Percentiles rank a stretch among this genome's conserved stretches.
Evolutionary conservation across 106 monocot species (phyloP).

Genomic region (Phalaenopsis aphrodite): DNA sequence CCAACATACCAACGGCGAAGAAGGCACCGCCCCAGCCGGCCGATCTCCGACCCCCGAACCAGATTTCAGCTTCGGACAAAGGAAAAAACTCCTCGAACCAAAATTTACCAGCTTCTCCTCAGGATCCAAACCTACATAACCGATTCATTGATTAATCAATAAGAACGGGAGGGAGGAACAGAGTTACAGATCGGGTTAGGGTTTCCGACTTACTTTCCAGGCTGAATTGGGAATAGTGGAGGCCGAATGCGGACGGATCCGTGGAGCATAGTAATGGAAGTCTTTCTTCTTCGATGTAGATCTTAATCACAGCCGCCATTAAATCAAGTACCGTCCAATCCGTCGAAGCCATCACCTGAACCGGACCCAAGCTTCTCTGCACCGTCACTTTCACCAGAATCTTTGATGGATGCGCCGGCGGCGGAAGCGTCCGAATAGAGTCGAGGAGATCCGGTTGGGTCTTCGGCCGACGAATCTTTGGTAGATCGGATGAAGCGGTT

Average conservation of each 20-base stretch:
- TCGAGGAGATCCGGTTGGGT: background rate
- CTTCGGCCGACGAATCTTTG: background rate
- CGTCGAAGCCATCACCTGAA: no score
- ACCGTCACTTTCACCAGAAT: conserved; percentile 67
- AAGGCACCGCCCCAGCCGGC: background rate
- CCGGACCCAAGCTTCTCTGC: conserved; percentile 46
- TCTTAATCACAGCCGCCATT: conserved; percentile 14
- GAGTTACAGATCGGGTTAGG: no score
- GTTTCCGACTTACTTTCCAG: conserved; percentile 30
- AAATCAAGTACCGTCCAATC: no score
- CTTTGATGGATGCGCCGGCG: conserved; percentile 17
- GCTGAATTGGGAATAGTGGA: conserved; percentile 86
- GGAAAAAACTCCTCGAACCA: conserved; percentile 75
- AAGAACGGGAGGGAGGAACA: background rate
- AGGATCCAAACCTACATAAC: conserved; percentile 36
- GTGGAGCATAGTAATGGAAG: conserved; percentile 34
- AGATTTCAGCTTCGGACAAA: conserved; percentile 31
- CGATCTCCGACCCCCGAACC: background rate
- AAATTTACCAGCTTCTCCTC: conserved; percentile 48
- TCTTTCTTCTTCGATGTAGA: conserved; percentile 64
- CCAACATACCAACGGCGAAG: conserved; percentile 11
- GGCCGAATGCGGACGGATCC: conserved; percentile 36
- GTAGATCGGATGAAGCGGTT: no score
- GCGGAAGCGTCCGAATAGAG: background rate
- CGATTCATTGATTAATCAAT: no score